Evolutionary conservation across 2,329 filamentous ascomycete genomes (phyloP), one percentile per base, ranked within the genome.

Genomic region (Stemphylium lycopersici): DNA sequence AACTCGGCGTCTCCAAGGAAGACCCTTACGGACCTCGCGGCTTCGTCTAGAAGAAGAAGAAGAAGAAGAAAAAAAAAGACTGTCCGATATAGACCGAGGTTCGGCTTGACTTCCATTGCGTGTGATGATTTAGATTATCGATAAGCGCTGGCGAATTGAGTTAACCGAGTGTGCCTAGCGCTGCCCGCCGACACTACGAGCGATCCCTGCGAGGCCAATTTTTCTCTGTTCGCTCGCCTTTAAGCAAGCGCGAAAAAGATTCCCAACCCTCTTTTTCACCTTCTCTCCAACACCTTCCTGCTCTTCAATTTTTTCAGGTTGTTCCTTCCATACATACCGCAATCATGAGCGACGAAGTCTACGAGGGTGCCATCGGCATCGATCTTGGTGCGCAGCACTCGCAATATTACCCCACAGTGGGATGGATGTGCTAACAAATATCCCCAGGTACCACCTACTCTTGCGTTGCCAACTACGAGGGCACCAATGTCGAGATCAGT

Each of bases 331-430:
- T 58, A 68, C 40, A 46, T 15, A 70, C 74, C 67, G 54, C 60
- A 77, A 91, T 82, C 78, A 97, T 97, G 93, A 88, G 91, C 80
- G 92, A 96, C 81, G 93, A 97, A 88, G 88, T 96, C 75, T 99
- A 98, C 81, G 95, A 99, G 80, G 95, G 95, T 90, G 95, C 95
- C 87, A 91, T 98, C 84, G 95, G 95, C 88, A 99, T 99, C 84
- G 95, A 99, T 89, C 87, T 99, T 84, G 95, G 93, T 96, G 84
- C 75, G 67, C 54, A 58, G 51, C 49, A 16, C 52, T 59, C 55
- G 48, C 54, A 59, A 62, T 52, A 60, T 61, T 66, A 63, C 62
- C 65, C 62, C 65, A 67, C 67, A 65, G 64, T 65, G 61, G 54
- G 52, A 61, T 59, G 54, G 52, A 61, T 59, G 49, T 58, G 61